These are phyloP conservation scores for Mycena olivaceomarginata DNA, from an alignment of 768 basidiomycete species.

Conservation along the genomic window DNA sequence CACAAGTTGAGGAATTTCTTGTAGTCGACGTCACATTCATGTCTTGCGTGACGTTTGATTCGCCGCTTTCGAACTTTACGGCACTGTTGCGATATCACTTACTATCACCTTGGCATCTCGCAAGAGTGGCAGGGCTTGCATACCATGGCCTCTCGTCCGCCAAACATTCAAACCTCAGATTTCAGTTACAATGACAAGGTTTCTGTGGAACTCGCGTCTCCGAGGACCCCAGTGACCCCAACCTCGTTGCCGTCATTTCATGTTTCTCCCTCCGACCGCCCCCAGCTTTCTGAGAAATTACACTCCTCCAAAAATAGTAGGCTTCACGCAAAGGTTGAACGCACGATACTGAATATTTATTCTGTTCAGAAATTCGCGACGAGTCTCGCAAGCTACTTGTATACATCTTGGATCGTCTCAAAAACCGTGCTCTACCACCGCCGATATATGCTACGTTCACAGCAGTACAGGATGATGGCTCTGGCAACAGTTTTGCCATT, in stretches of 20 bases:
- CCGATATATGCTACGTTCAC: conserved; percentile 67
- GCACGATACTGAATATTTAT: neutral
- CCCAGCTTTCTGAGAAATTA: conserved; percentile 42
- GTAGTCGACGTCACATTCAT: too few species aligned
- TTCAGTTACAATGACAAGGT: conserved; percentile 23
- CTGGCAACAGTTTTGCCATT: conserved; percentile 60
- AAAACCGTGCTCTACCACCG: conserved; percentile 72
- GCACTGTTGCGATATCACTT: too few species aligned
- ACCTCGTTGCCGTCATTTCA: conserved; percentile 48
- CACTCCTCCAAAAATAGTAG: conserved; percentile 55
- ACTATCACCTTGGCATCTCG: neutral
- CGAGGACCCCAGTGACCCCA: conserved; percentile 49
- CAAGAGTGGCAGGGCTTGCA: neutral
- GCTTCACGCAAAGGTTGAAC: neutral
- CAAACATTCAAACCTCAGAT: conserved; percentile 31
- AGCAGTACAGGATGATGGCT: conserved; percentile 47
- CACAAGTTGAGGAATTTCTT: too few species aligned
- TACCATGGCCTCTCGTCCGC: conserved; percentile 26
- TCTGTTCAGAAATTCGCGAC: conserved; percentile 57
- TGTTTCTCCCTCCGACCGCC: conserved; percentile 43
- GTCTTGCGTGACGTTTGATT: too few species aligned
- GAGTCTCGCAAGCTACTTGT: conserved; percentile 84
- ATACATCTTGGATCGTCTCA: conserved; percentile 79
- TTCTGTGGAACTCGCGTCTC: conserved; percentile 51
- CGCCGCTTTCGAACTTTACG: too few species aligned